A percentile compares a stretch with the other conserved stretches of the same genome.
Evolutionary conservation across 2,329 filamentous ascomycete genomes (phyloP).

Genomic region (Phyllosticta capitalensis): DNA sequence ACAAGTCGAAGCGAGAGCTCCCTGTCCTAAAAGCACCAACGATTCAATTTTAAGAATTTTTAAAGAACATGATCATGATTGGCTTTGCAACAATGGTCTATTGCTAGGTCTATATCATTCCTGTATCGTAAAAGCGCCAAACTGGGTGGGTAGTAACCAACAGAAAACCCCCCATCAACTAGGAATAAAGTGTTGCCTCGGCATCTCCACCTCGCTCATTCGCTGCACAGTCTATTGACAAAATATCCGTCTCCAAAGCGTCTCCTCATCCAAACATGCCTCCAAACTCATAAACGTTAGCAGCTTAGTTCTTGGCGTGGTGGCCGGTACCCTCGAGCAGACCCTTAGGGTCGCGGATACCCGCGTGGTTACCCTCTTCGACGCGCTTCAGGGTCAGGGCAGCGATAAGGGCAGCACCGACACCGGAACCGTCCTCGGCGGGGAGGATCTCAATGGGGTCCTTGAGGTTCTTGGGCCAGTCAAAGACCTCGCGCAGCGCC

Average conservation of each 20-base stretch:
- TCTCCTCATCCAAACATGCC: not conserved
- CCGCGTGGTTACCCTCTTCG: slow-evolving; percentile 48
- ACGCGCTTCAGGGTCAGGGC: slow-evolving; percentile 55
- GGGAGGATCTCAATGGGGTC: slow-evolving; percentile 78
- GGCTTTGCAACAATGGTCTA: not conserved
- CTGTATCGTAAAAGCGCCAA: not conserved
- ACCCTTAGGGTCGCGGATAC: slow-evolving; percentile 44
- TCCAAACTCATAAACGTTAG: not conserved
- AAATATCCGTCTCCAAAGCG: not conserved
- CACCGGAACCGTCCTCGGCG: slow-evolving; percentile 92
- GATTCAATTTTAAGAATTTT: too few species aligned
- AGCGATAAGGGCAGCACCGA: slow-evolving; percentile 93
- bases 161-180: not conserved
- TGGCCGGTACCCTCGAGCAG: slow-evolving; percentile 26
- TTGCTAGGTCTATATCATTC: not conserved
- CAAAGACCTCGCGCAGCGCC: slow-evolving; percentile 87
- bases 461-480: slow-evolving; percentile 64
- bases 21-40: too few species aligned
- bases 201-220: not conserved
- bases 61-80: not conserved
- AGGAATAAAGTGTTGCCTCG: not conserved
- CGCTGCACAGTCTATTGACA: not conserved
- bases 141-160: not conserved
- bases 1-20: too few species aligned
- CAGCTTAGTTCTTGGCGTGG: not conserved